Conservation (phyloP, 163 green algal genomes). For the Coccomyxa subellipsoidea region DNA sequence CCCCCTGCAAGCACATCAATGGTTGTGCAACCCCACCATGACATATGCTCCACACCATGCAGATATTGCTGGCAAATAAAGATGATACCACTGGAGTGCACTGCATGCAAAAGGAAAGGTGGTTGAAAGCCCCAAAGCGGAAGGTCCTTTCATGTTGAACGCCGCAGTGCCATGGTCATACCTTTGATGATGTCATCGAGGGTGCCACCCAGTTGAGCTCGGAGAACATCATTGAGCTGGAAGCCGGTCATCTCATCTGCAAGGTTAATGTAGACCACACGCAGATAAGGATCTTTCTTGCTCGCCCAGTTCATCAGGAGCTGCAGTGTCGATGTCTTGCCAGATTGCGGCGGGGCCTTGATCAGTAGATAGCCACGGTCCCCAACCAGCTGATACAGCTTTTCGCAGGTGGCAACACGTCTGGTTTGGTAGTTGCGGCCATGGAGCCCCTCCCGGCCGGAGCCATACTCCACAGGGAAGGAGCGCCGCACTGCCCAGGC, state of each 20-base stretch:
- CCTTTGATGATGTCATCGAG: not conserved
- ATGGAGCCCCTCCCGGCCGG: not conserved
- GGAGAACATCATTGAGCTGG: slow-evolving; percentile 2
- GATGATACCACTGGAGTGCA: too few species aligned
- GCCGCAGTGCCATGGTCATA: too few species aligned
- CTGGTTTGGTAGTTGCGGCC: not conserved
- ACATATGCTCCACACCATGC: too few species aligned
- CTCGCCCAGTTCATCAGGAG: not conserved
- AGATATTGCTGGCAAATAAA: too few species aligned
- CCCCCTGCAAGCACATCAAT: slow-evolving; percentile 3
- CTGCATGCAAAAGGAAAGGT: too few species aligned
- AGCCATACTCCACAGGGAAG: not conserved
- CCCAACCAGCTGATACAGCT: not conserved
- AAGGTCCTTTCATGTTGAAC: too few species aligned
- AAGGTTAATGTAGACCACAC: slow-evolving; percentile 8
- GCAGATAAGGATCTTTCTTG: not conserved
- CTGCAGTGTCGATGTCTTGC: slow-evolving; percentile 7
- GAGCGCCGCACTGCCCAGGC: not conserved
- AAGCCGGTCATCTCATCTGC: not conserved
- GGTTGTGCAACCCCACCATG: too few species aligned
- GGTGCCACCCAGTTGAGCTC: not conserved
- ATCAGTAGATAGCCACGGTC: not conserved
- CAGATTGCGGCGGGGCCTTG: slow-evolving; percentile 5
- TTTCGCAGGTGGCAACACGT: not conserved
- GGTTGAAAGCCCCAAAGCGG: too few species aligned